phyloP scores from a whole-genome alignment of 2,329 filamentous ascomycete genomes.

The Clarireedia hainanense region DNA sequence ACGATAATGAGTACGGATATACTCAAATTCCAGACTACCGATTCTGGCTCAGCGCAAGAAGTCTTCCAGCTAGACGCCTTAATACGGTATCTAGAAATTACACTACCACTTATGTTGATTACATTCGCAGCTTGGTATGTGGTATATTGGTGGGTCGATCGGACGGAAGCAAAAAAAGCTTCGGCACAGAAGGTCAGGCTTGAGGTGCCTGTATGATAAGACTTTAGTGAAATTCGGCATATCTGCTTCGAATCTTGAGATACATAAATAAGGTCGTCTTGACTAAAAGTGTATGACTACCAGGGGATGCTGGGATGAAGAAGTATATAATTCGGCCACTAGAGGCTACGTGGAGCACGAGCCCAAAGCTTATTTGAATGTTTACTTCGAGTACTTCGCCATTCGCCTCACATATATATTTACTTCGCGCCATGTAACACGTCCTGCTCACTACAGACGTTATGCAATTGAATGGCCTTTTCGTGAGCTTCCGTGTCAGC shows the following conservation, averaged over 20 bases:
- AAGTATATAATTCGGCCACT: too few relatives aligned
- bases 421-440: too few relatives aligned
- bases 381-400: too few relatives aligned
- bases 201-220: neutral
- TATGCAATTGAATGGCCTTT: too few relatives aligned
- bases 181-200: neutral
- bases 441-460: too few relatives aligned
- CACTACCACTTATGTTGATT: slow-evolving; percentile 29
- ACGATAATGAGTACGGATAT: slow-evolving; percentile 37
- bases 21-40: slow-evolving; percentile 19
- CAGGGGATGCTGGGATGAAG: too few relatives aligned
- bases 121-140: slow-evolving; percentile 30
- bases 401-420: too few relatives aligned
- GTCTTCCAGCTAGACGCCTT: slow-evolving; percentile 22
- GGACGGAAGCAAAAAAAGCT: slow-evolving; percentile 2
- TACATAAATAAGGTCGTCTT: neutral
- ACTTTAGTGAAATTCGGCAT: neutral
- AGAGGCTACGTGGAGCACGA: too few relatives aligned
- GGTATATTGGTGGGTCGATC: slow-evolving; percentile 28
- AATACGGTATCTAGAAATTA: slow-evolving; percentile 29
- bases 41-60: slow-evolving; percentile 4
- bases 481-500: too few relatives aligned
- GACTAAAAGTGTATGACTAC: too few relatives aligned
- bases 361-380: too few relatives aligned
- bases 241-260: too few relatives aligned